Base-by-base conservation (phyloP, 1,284 basidiomycete genomes). In the Agaricales sp. region DNA sequence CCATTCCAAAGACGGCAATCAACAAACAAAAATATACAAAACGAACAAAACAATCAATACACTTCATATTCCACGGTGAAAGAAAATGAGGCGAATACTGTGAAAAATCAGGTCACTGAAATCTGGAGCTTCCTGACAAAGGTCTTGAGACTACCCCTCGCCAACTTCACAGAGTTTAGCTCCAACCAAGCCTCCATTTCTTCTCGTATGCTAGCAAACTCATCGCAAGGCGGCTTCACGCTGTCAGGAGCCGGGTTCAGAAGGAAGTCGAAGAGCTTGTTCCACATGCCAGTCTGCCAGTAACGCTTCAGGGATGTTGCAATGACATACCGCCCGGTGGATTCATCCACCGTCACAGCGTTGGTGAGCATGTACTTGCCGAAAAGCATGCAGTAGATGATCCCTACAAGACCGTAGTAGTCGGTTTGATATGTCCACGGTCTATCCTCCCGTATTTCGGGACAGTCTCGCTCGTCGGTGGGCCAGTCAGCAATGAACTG, bases 391-490 rank as follows among this genome's bases (percentile, higher is more conserved):
- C 92, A 96, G 68, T 93, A 95, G 24, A 92, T 78, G 57, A 99
- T 86, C 43, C 91, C 84, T 0, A 92, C 92, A 16, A 98, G 75
- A 14, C 96, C 96, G 61, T 84, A 92, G 67, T 99, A 99, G 67
- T 99, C 96, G 1, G 92, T 82, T 64, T 99, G 87, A 67, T 81
- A 97, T 46, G 85, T 93, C 92, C 94, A 99, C 1, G 89, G 77
- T 39, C 74, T 70, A 20, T 80, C 78, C 61, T 89, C 80, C 43
- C 90, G 80, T 65, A 97, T 87, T 70, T 97, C 92, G 51, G 80
- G 70, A 64, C 95, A 98, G 66, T 99, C 96, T 43, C 84, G 75
- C 51, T 83, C 82, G 63, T 96, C 87, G 3, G 83, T 78, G 23
- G 80, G 71, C 93, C 95, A 97, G 55, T 96, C 91, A 2, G 87